Evolutionary conservation across 192 early-diverging fungal genomes (phyloP), one percentile per base, ranked within the genome.

Genomic region (Coemansia guatemalensis): DNA sequence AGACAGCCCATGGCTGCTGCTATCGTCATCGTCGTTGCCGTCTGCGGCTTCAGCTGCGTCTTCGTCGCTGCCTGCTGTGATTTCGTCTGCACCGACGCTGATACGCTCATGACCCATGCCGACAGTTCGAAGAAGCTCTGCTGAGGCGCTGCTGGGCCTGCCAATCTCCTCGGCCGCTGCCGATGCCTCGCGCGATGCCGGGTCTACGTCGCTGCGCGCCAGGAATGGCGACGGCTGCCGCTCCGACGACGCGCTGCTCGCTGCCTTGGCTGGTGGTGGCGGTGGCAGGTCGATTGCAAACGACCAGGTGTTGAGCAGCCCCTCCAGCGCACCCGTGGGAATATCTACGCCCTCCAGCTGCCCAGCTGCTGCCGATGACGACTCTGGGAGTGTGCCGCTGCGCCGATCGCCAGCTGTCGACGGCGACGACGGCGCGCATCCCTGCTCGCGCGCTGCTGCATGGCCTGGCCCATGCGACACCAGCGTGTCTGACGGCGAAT

Each of bases 231-330:
- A 44, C 39, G 39, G 39, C 39, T 44, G 39, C 14, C 39, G 39
- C 39, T 14, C 39, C 39, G 14, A 17, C 14, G 39, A 44, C 17
- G 14, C 39, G 12, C 39, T 17, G 14, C 39, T 44, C 14, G 39
- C 14, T 12, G 39, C 39, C 7, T 49, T 39, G 52, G 21, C 20
- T 21, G 18, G 20, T 3, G 21, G 32, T 41, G 52, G 32, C 33
- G 52, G 18, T 2, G 35, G 27, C 39, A 47, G 9, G 8, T 66
- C 64, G n/a, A 56, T 30, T 0, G 61, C 39, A 60, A 67, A 63
- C 8, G 71, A 70, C 77, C 77, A 80, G 2, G 77, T 68, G 26
- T 68, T 80, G 21, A 74, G 77, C 68, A 80, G 44, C 0, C 68
- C 64, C 39, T 59, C 71, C 8, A 80, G 35, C 7, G 58, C 62